Evolutionary conservation across 2,329 filamentous ascomycete species (phyloP), one percentile per base, ranked within the genome.

Genomic region (Mariannaea elegans): DNA sequence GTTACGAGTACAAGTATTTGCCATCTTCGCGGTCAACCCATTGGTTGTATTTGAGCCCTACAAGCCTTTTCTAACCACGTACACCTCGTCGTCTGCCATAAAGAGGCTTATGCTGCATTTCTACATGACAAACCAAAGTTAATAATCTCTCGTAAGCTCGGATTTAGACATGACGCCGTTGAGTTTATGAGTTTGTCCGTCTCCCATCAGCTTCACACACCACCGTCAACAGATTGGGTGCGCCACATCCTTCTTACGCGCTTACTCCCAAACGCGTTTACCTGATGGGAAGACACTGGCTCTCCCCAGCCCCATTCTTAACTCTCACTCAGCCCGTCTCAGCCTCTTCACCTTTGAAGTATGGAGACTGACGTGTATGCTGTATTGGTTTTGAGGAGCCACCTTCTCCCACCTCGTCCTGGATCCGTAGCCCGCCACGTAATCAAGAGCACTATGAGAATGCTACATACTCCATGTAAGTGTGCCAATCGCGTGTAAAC

Each of bases 401-500:
- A 4, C 16, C n/a, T 19, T 39, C 36, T 8, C 36, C 10, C 36
- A 21, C 12, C 7, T 31, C 27, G 7, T 7, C 27, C 27, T 31
- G 27, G n/a, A n/a, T n/a, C n/a, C n/a, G 12, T 31, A 31, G 27
- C 12, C 34, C 13, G 4, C 13, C 34, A 9, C 34, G 34, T 8
- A 38, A 38, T 14, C 34, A 38, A n/a, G n/a, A n/a, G n/a, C n/a
- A 7, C 27, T 31, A 12, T 12, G 27, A 31, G 27, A 7, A 31
- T 31, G 12, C 27, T 31, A 31, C 12, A 12, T 31, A 31, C 27
- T 7, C 12, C 12, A 31, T 51, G 44, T 45, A 14, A n/a, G n/a
- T n/a, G n/a, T n/a, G n/a, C n/a, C n/a, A 18, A 24, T 29, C 18
- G 44, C 51, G 39, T 63, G 49, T 58, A 39, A 18, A 7, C 36